Conservation (phyloP, 75 land plant species). For the Selaginella tamariscina region DNA sequence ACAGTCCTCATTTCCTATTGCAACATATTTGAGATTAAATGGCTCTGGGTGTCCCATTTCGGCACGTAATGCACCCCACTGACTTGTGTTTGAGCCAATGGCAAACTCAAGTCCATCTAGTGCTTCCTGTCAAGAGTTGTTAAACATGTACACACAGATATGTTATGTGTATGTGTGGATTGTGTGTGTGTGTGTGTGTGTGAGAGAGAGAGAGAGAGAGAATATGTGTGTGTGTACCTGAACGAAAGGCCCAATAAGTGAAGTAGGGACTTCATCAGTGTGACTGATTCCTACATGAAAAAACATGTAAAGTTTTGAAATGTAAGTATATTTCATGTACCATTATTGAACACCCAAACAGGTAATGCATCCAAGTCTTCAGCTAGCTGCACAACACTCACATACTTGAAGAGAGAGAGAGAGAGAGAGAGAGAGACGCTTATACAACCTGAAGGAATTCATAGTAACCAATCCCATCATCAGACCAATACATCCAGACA, state of each 20-base stretch:
- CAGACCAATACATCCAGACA: conserved; percentile 98
- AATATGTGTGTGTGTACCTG: too few species aligned
- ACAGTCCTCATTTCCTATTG: conserved; percentile 93
- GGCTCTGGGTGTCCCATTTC: conserved; percentile 90
- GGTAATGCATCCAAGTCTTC: conserved; percentile 74
- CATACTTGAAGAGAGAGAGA: too few species aligned
- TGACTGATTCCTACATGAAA: conserved; percentile 66
- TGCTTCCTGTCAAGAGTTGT: too few species aligned
- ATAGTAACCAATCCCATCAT: conserved; percentile 89
- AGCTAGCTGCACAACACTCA: too few species aligned
- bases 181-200: too few species aligned
- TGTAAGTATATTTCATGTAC: conserved; percentile 22
- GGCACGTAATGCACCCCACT: conserved; percentile 81
- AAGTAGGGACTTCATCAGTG: conserved; percentile 47
- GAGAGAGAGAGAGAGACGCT: not conserved
- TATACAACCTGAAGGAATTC: conserved; percentile 69
- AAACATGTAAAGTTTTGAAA: not conserved
- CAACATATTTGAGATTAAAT: conserved; percentile 59
- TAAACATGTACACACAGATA: too few species aligned
- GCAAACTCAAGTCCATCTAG: conserved; percentile 92
- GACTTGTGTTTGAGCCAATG: conserved; percentile 46
- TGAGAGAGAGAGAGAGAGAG: too few species aligned
- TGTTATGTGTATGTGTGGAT: too few species aligned
- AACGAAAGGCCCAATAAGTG: conserved; percentile 55
- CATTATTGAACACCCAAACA: conserved; percentile 87